Conservation (phyloP, 306 rosid species). For the Myrica gale region DNA sequence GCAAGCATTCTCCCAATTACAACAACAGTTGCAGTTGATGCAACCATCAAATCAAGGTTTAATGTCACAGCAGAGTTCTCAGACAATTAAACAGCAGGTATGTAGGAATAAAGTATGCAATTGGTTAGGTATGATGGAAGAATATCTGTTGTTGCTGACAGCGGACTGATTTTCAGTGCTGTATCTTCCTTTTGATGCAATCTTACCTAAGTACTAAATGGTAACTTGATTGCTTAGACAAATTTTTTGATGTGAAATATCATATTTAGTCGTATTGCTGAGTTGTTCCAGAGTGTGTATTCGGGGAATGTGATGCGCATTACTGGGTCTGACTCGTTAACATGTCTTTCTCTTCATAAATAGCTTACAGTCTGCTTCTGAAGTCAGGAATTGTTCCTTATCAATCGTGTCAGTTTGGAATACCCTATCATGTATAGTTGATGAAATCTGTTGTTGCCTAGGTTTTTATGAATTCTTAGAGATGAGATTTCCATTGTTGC, state of each 20-base stretch:
- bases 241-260: neutral
- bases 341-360: slow-evolving; percentile 10
- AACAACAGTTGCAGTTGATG: slow-evolving; percentile 80
- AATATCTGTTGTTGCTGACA: slow-evolving; percentile 4
- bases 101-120: slow-evolving; percentile 13
- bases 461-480: slow-evolving; percentile 8
- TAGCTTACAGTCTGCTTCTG: neutral
- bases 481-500: slow-evolving; percentile 29
- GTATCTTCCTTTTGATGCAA: neutral
- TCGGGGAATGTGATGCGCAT: slow-evolving; percentile 17
- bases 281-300: neutral
- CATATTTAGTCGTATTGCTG: neutral
- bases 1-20: slow-evolving; percentile 94
- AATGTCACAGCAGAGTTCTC: slow-evolving; percentile 57
- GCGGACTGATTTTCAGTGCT: slow-evolving; percentile 1
- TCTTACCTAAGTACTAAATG: neutral
- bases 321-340: neutral
- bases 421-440: too few relatives aligned
- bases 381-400: slow-evolving; percentile 12
- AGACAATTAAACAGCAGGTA: slow-evolving; percentile 72
- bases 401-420: neutral
- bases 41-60: slow-evolving; percentile 77
- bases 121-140: slow-evolving; percentile 12
- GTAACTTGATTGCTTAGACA: neutral
- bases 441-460: too few relatives aligned